These are phyloP conservation scores for Xylariomycetidae sp. DNA, from an alignment of 2,329 filamentous ascomycete genomes.

Conservation along the genomic window DNA sequence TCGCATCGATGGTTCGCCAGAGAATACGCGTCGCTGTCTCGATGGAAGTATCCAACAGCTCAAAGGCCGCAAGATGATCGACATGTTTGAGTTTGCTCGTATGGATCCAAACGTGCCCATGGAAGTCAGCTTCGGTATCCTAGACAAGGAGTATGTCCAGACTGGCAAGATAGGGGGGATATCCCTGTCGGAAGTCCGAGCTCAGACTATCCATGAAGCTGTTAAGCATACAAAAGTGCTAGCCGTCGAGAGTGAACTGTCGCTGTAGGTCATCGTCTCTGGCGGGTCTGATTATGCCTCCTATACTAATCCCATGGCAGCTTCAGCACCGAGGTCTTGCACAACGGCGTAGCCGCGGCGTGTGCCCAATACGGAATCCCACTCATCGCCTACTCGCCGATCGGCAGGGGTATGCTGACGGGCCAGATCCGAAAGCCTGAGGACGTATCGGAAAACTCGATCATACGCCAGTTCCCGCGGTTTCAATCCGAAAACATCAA, in stretches of 20 bases:
- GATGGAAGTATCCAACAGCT: slow-evolving; percentile 49
- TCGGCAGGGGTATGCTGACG: slow-evolving; percentile 43
- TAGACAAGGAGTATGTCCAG: slow-evolving; percentile 46
- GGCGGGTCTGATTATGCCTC: too few relatives aligned
- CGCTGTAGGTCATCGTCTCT: slow-evolving; percentile 31
- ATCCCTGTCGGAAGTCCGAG: slow-evolving; percentile 44
- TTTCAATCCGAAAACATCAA: slow-evolving; percentile 5
- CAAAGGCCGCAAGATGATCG: slow-evolving; percentile 54
- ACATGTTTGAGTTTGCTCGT: slow-evolving; percentile 56
- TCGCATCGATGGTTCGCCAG: slow-evolving; percentile 45
- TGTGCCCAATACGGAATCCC: slow-evolving; percentile 44
- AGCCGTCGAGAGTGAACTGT: slow-evolving; percentile 51
- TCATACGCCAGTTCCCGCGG: slow-evolving; percentile 1
- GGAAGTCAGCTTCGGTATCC: slow-evolving; percentile 36
- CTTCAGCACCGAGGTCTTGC: slow-evolving; percentile 39
- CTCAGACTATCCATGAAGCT: slow-evolving; percentile 39
- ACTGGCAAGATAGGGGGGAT: slow-evolving; percentile 48
- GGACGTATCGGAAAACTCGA: neutral
- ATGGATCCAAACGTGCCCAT: slow-evolving; percentile 47
- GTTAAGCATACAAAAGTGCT: slow-evolving; percentile 39
- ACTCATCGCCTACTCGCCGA: slow-evolving; percentile 6
- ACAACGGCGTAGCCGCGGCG: slow-evolving; percentile 45
- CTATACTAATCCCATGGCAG: neutral
- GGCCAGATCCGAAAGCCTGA: slow-evolving; percentile 36
- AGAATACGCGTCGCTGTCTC: slow-evolving; percentile 51